These are phyloP conservation scores for Pezicula rhizophila DNA, from an alignment of 2,329 filamentous ascomycete genomes.

Conservation along the genomic window DNA sequence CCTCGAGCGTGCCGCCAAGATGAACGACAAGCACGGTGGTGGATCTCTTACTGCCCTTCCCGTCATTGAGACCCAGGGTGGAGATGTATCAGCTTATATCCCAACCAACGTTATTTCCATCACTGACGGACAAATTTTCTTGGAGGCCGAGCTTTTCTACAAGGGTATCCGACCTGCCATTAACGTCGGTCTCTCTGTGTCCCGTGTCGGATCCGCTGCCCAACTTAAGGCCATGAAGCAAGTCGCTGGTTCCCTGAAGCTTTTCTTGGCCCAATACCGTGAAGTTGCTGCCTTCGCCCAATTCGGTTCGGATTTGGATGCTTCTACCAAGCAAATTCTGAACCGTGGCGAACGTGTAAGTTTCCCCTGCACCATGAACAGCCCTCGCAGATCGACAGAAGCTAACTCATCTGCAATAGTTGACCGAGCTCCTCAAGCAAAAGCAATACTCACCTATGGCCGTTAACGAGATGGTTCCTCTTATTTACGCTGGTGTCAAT, in stretches of 20 bases:
- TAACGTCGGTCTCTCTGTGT: constrained; percentile 99
- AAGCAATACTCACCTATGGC: constrained; percentile 99
- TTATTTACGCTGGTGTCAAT: constrained; percentile 99
- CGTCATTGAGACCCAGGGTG: constrained; percentile 98
- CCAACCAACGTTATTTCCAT: constrained; percentile 99
- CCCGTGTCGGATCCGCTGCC: constrained; percentile 98
- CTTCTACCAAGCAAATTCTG: constrained; percentile 97
- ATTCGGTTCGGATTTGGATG: constrained; percentile 99
- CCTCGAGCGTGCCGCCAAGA: constrained; percentile 98
- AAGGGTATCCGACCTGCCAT: constrained; percentile 99
- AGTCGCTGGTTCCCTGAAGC: constrained; percentile 98
- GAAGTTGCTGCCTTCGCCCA: constrained; percentile 99
- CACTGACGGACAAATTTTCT: constrained; percentile 99
- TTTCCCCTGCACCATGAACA: constrained; percentile 19
- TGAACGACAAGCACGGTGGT: constrained; percentile 91
- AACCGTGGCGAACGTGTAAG: constrained; percentile 94
- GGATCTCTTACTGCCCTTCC: constrained; percentile 96
- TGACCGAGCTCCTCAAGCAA: constrained; percentile 98
- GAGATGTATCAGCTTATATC: constrained; percentile 99
- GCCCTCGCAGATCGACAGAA: constrained; percentile 5
- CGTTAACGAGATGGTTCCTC: constrained; percentile 99
- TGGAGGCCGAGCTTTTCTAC: constrained; percentile 99
- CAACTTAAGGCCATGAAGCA: constrained; percentile 99
- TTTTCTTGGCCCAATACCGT: constrained; percentile 99
- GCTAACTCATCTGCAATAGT: constrained; percentile 34